Evolutionary conservation across 1,139 yeast species (phyloP).

Genomic region (Arxiozyma bovina): DNA sequence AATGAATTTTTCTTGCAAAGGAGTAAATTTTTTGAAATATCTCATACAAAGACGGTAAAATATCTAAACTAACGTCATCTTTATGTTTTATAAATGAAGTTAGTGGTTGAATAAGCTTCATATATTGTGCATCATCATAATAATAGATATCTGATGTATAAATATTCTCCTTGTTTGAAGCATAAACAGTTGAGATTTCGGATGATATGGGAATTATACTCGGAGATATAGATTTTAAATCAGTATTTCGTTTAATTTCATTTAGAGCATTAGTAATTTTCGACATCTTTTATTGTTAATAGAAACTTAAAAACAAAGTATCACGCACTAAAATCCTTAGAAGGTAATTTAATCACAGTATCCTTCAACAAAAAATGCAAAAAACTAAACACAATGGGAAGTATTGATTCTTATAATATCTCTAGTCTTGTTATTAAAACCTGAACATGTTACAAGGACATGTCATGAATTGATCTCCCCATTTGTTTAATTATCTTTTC

Average conservation of each 20-base stretch:
- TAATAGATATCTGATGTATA: neutral
- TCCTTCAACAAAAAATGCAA: too few relatives aligned
- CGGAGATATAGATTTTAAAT: neutral
- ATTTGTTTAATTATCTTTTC: conserved; percentile 9
- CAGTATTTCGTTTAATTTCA: conserved; percentile 14
- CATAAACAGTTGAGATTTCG: neutral
- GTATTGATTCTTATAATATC: too few relatives aligned
- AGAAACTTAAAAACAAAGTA: too few relatives aligned
- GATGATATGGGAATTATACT: neutral
- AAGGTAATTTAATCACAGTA: neutral
- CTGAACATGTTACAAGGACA: neutral
- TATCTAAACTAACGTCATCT: neutral
- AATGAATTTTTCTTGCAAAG: conserved; percentile 15
- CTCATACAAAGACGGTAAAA: conserved; percentile 5
- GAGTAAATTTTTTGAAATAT: conserved; percentile 10
- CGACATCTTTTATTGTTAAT: conserved; percentile 8
- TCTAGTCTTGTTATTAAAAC: too few relatives aligned
- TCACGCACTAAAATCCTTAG: neutral
- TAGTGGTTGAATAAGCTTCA: neutral
- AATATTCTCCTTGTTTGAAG: neutral
- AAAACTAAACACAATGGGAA: too few relatives aligned
- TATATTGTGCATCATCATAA: neutral
- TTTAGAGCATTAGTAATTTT: conserved; percentile 19
- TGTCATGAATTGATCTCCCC: neutral
- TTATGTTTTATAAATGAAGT: neutral